Base-by-base conservation (phyloP, 116 monocot genomes). In the Dioscorea cayenensis region DNA sequence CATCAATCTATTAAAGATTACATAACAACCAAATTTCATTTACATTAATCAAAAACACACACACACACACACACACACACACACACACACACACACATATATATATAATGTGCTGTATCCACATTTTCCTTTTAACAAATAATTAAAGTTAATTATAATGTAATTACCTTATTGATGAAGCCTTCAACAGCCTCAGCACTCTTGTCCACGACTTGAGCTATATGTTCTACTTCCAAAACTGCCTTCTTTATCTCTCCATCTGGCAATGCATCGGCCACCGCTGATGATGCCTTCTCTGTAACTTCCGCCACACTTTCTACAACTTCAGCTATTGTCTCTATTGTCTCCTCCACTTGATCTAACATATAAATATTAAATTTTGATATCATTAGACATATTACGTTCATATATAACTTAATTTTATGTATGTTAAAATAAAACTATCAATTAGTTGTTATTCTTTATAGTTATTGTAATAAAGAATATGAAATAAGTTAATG, bases 201-300 rank as follows among this genome's bases (percentile, higher is more conserved):
- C 12, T 75, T 48, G 14, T 28, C 69, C 0, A 63, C 68, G 13
- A 38, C 70, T 51, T 73, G 61, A 2, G 80, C 72, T 1, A 74
- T 23, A n/a, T 71, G 27, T 49, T 74, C 80, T 20, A 74, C 69
- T 36, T 48, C 22, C 50, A 59, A 17, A 13, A 12, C 36, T 9
- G 36, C 8, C 14, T 77, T 36, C 61, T 74, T 84, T 11, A 80
- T 59, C 52, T 71, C 64, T 1, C 68, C 60, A 12, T 74, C 69
- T 43, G 84, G 80, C 25, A 84, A 66, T 25, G 27, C 13, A 1
- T 77, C 80, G 2, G 79, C 80, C 17, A 80, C 17, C 4, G 80
- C 84, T 3, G 38, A 18, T 0, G 81, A 43, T 14, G 77, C 13
- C 48, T 77, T 66, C 72, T 80, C 80, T 22, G 70, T 51, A 50